Base-by-base conservation (phyloP, 345 rosid genomes). In the Erodium maritimum region DNA sequence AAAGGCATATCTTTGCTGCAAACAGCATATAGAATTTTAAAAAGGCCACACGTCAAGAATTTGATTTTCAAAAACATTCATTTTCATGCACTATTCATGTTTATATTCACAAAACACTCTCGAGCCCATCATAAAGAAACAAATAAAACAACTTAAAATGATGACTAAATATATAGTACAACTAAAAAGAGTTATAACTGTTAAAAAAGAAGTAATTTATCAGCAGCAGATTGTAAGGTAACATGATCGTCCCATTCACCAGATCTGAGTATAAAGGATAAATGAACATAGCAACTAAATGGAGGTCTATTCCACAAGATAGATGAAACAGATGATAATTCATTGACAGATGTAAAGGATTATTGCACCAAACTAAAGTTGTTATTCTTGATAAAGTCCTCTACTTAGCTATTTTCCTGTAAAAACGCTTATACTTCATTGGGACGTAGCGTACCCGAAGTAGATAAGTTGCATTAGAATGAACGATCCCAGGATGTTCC, bases 241-340 rank as follows among this genome's bases (percentile, higher is more conserved):
- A 91, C 70, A 71, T 91, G 98, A 67, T 91, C 98, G 22, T 93
- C 98, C 96, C 95, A 91, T 69, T 91, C 96, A 61, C 95, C 98
- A 70, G 73, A 61, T 72, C 98, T 88, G 78, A 75, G 23, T 61
- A 77, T 60, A 18, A 64, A 57, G 52, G 24, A 3, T 29, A 48
- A 58, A 53, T 55, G 52, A 60, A 18, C 24, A 50, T 17, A 56
- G 54, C 61, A 45, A 29, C 9, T 29, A 29, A 14, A 17, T 33
- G 5, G 45, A 45, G 46, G 55, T 16, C 29, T 6, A 14, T 11
- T 21, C 22, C 60, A 2, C n/a, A n/a, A n/a, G n/a, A n/a, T 23
- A 18, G 17, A 59, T 13, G 19, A 8, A 55, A 5, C 69, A 14
- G 66, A 23, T 23, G 10, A 21, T 19, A 45, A 64, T 25, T 55